These are phyloP conservation scores for Anisodus tanguticus DNA, from an alignment of 257 asterid species.

Conservation along the genomic window DNA sequence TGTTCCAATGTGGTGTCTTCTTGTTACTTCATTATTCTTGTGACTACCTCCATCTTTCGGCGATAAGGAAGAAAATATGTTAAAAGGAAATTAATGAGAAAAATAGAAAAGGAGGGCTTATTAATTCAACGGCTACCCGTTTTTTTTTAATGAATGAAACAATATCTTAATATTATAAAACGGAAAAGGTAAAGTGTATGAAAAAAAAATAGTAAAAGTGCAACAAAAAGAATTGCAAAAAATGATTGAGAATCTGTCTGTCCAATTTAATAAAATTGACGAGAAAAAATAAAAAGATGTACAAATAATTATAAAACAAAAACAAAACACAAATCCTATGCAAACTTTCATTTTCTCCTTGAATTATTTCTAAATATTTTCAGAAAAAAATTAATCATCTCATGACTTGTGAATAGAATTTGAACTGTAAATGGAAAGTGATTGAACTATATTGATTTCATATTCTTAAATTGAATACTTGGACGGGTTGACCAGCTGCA, in stretches of 20 bases:
- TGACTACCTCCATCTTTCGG: neutral
- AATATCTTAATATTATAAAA: neutral
- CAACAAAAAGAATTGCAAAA: neutral
- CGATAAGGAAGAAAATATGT: neutral
- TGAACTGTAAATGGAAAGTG: neutral
- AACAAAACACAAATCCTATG: neutral
- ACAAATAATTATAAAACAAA: neutral
- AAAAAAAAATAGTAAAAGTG: neutral
- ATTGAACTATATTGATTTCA: neutral
- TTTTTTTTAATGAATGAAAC: neutral
- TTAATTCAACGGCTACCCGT: neutral
- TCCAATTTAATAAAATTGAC: neutral
- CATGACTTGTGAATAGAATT: neutral
- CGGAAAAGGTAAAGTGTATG: neutral
- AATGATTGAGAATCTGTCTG: neutral
- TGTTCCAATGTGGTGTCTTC: neutral
- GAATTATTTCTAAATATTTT: conserved; percentile 18
- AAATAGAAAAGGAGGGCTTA: neutral
- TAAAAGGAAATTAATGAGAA: neutral
- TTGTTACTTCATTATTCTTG: neutral
- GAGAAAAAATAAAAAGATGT: neutral
- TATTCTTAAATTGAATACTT: neutral
- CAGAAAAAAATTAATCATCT: neutral
- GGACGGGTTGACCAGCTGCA: neutral
- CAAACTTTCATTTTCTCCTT: neutral